Base-by-base conservation (phyloP, 2,329 filamentous ascomycete genomes). In the Metarhizium humberi region DNA sequence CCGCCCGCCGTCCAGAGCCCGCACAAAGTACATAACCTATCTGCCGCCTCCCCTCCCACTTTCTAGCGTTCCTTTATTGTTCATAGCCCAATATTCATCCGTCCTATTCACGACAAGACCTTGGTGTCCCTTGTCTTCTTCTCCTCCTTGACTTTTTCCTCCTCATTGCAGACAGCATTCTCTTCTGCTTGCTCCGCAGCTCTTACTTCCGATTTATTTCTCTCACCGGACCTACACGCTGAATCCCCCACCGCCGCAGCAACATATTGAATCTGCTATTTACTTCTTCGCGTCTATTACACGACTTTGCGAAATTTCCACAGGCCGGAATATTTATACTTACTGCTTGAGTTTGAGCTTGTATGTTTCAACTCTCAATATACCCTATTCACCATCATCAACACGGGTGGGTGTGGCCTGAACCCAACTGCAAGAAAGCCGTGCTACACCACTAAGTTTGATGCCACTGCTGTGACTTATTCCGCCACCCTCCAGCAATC, bases 11-110 rank as follows among this genome's bases (percentile, higher is more conserved):
- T 46, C 46, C 45, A 47, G 50, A 50, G 40, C 55, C 51, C 38
- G 25, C 55, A 42, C 51, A 16, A 52, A 52, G 38, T 56, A 56
- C 55, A 56, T 56, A 56, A 56, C 20, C 55, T 43, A 43, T 48
- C 48, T 51, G 47, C 51, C 25, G 51, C 55, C 55, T 53, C 48
- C 51, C 40, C 42, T 51, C 51, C 42, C 42, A 42, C 45, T 20
- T 38, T 30, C 47, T 48, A 49, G 25, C 20, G 48, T 36, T 14
- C 30, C 18, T 53, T 29, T 50, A 30, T 40, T 53, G n/a, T 30
- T 50, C 50, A 36, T 45, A 30, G 46, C 47, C 46, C 50, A 50
- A 40, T 42, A 32, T 20, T 50, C 49, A 4, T 54, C 43, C 25
- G 20, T 29, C 13, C 14, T 40, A 40, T 36, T 40, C 16, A 7